These are phyloP conservation scores for Metschnikowia lochheadii DNA, from an alignment of 805 yeast genomes.

Conservation along the genomic window DNA sequence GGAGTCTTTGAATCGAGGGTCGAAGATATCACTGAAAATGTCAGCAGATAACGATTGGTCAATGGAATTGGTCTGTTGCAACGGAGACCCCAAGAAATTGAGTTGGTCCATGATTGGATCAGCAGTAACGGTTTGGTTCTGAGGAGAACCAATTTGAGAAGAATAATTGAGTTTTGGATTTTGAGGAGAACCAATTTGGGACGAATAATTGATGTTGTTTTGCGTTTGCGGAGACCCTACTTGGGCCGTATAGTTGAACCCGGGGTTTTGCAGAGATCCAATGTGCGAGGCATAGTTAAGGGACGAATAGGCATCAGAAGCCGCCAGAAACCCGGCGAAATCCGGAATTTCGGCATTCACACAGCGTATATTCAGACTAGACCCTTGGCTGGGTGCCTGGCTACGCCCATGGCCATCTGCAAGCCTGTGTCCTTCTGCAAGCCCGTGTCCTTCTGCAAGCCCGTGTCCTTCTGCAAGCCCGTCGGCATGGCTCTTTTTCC, in stretches of 20 bases:
- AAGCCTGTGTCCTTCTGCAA: not conserved
- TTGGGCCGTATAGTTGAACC: too few species aligned
- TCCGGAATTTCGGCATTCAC: not conserved
- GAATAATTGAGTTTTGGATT: not conserved
- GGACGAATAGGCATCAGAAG: not conserved
- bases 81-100: conserved; percentile 17
- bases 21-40: not conserved
- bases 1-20: not conserved
- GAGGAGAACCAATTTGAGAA: not conserved
- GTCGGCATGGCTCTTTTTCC: not conserved
- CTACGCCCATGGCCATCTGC: not conserved
- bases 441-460: not conserved
- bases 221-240: not conserved
- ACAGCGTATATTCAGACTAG: too few species aligned
- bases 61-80: conserved; percentile 9
- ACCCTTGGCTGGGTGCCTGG: too few species aligned
- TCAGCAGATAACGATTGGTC: conserved; percentile 7
- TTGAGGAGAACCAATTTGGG: not conserved
- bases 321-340: not conserved
- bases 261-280: not conserved
- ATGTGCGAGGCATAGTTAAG: not conserved
- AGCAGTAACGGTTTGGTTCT: not conserved
- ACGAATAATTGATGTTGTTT: not conserved
- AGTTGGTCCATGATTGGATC: conserved; percentile 17
- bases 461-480: not conserved